phyloP scores from a whole-genome alignment of 2,329 filamentous ascomycete genomes.

The Phyllosticta citribraziliensis region DNA sequence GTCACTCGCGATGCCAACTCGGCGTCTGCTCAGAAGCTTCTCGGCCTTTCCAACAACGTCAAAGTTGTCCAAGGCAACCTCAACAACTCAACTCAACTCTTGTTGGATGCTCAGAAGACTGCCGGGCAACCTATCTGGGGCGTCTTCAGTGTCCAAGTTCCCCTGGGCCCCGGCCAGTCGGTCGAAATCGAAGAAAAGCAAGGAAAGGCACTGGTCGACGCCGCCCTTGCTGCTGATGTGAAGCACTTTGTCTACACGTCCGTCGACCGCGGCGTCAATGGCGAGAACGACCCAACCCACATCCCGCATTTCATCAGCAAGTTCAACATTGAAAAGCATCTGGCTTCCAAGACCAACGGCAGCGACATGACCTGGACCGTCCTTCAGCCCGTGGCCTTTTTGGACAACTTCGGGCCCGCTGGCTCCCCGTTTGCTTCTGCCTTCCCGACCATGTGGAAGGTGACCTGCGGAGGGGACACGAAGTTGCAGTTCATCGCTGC shows the following conservation, averaged over 20 bases:
- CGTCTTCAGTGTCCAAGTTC: conserved; percentile 22
- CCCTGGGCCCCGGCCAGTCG: conserved; percentile 9
- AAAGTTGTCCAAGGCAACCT: conserved; percentile 47
- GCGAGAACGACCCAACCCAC: conserved; percentile 41
- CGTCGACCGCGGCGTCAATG: conserved; percentile 27
- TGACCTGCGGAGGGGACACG: conserved; percentile 17
- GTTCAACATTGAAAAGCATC: conserved; percentile 49
- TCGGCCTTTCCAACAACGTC: conserved; percentile 36
- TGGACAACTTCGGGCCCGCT: conserved; percentile 44
- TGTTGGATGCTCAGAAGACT: conserved; percentile 34
- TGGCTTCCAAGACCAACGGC: conserved; percentile 32
- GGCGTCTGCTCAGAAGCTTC: conserved; percentile 38
- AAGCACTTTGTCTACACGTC: conserved; percentile 29
- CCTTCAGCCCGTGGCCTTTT: conserved; percentile 50
- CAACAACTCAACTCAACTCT: conserved; percentile 40
- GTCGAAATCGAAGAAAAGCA: conserved; percentile 24
- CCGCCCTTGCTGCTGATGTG: conserved; percentile 21
- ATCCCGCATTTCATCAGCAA: conserved; percentile 55
- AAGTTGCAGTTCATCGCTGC: conserved; percentile 25
- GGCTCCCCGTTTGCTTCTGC: conserved; percentile 24
- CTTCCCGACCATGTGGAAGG: conserved; percentile 29
- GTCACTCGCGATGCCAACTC: conserved; percentile 45
- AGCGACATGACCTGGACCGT: conserved; percentile 47
- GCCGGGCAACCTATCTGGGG: conserved; percentile 23
- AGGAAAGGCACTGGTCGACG: conserved; percentile 29